Evolutionary conservation across 23 red algal genomes (phyloP), one percentile per base, ranked within the genome.

Genomic region (Gracilariopsis chorda): DNA sequence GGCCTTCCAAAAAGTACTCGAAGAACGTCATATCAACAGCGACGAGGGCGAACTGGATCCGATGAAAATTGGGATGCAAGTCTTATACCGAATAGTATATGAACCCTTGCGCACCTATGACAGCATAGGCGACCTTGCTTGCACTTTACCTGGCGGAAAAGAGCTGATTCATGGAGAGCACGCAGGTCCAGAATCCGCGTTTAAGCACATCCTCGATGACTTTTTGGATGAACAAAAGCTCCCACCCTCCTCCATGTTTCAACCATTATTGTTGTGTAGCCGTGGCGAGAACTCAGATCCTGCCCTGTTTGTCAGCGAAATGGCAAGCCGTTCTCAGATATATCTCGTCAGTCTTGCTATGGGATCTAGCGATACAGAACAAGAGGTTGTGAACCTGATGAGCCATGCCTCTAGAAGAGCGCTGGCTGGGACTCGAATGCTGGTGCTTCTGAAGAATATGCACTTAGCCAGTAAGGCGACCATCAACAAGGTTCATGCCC

Each of bases 381-480:
- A 33, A 47, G 48, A 57, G 49, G 52, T 77, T 27, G 27, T 57
- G 44, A 53, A 47, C 69, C 34, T 89, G 12, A 76, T 89, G 40
- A 45, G 23, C 37, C 72, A 48, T 78, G 85, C 85, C 16, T 59
- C 43, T 48, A 34, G 60, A 72, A 65, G 69, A 43, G 51, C 35
- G 2, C 17, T 57, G 17, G 52, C 44, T 3, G 65, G 85, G 46
- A 64, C 61, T 36, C 58, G 48, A 63, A 69, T 73, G 3, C 14
- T 89, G 10, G 34, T 89, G 67, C 32, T 91, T 20, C 36, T 91
- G 5, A 91, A 80, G 62, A 91, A 91, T 41, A 80, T 72, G 72
- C 88, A 91, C 36, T 70, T 91, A 40, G 45, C 73, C 11, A 45
- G 40, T 7, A 82, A 73, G 45, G 24, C 53, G 51, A 73, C 56